These are phyloP conservation scores for Schwanniomyces occidentalis DNA, from an alignment of 805 yeast genomes.

Conservation along the genomic window DNA sequence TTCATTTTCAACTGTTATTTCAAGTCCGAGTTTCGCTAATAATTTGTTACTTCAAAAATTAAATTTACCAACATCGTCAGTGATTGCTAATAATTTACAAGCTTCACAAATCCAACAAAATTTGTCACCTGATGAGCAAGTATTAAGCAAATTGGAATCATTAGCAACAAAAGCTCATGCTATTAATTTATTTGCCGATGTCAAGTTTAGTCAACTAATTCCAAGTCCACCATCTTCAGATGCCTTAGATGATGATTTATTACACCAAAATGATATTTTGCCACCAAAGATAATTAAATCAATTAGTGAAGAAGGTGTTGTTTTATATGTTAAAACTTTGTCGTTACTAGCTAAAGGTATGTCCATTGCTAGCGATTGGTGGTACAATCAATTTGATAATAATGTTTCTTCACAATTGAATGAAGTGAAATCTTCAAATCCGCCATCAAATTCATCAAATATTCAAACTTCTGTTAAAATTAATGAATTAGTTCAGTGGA, in stretches of 20 bases:
- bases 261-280: constrained; percentile 43
- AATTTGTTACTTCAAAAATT: constrained; percentile 35
- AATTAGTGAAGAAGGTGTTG: constrained; percentile 83
- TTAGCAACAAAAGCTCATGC: constrained; percentile 91
- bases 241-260: constrained; percentile 35
- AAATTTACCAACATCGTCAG: constrained; percentile 28
- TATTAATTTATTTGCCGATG: constrained; percentile 83
- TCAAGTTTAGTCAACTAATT: constrained; percentile 80
- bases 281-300: constrained; percentile 58
- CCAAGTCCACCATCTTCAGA: constrained; percentile 66
- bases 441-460: constrained; percentile 9
- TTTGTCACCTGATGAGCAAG: constrained; percentile 34
- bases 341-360: constrained; percentile 83
- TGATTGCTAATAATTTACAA: constrained; percentile 13
- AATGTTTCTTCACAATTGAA: constrained; percentile 6
- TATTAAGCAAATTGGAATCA: constrained; percentile 56
- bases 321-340: constrained; percentile 79
- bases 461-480: constrained; percentile 38
- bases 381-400: constrained; percentile 53
- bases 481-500: constrained; percentile 85
- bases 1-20: constrained; percentile 19
- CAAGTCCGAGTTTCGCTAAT: constrained; percentile 35
- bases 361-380: constrained; percentile 86
- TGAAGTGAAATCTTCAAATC: constrained; percentile 2
- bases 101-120: constrained; percentile 10